phyloP scores from a whole-genome alignment of 345 rosid genomes.

The Sonneratia caseolaris region DNA sequence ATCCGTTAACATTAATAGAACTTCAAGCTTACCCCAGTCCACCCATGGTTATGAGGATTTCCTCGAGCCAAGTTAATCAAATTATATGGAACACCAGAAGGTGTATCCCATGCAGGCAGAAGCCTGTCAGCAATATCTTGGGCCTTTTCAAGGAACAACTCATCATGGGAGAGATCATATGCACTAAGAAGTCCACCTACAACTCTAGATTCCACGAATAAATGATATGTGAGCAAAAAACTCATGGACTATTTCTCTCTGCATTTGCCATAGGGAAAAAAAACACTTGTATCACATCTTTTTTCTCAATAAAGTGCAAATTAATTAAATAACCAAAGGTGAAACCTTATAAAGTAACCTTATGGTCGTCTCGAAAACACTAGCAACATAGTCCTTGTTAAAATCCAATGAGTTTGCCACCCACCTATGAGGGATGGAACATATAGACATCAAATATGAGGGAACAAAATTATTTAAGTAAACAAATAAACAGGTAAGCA shows the following conservation, averaged over 20 bases:
- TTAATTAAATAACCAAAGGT: constrained; percentile 26
- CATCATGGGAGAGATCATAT: constrained; percentile 90
- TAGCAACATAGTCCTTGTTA: constrained; percentile 85
- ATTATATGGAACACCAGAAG: constrained; percentile 79
- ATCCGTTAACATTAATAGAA: neutral
- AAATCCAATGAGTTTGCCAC: constrained; percentile 87
- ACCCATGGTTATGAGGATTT: constrained; percentile 69
- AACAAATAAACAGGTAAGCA: neutral
- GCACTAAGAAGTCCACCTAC: constrained; percentile 98
- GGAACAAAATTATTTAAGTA: neutral
- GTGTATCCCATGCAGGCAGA: constrained; percentile 95
- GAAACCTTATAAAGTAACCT: constrained; percentile 85
- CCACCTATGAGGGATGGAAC: constrained; percentile 49
- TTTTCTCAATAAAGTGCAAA: neutral
- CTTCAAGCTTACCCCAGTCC: constrained; percentile 80
- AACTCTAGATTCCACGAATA: constrained; percentile 44
- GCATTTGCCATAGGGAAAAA: neutral
- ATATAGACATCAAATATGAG: neutral
- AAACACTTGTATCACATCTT: neutral
- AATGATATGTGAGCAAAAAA: constrained; percentile 7
- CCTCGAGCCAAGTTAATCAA: constrained; percentile 72
- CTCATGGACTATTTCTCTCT: neutral
- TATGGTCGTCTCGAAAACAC: constrained; percentile 99
- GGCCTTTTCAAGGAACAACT: constrained; percentile 86
- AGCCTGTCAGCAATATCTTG: constrained; percentile 90